A percentile compares a stretch with the other conserved stretches of the same genome.
These are phyloP conservation scores for Aspergillus latus DNA, from an alignment of 2,329 filamentous ascomycete genomes.

Conservation along the genomic window DNA sequence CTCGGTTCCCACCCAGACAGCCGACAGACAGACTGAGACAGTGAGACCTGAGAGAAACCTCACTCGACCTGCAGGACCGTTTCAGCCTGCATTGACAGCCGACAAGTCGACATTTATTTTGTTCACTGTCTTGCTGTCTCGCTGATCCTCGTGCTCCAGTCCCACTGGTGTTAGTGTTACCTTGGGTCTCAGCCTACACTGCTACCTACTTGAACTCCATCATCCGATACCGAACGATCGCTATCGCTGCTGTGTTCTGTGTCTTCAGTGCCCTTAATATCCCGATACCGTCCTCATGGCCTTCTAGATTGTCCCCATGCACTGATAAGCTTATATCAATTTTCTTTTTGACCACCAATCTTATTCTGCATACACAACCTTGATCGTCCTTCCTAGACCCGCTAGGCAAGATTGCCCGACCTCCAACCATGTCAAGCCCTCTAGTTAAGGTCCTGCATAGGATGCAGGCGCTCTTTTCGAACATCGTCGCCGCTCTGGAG, in stretches of 20 bases:
- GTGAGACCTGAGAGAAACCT: too few relatives aligned
- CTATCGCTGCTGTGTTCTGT: not conserved
- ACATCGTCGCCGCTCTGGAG: slow-evolving; percentile 41
- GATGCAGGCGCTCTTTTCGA: slow-evolving; percentile 43
- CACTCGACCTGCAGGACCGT: too few relatives aligned
- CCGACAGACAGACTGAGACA: not conserved
- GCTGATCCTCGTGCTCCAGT: not conserved
- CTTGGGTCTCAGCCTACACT: slow-evolving; percentile 20
- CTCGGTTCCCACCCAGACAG: not conserved
- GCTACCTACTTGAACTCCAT: slow-evolving; percentile 19
- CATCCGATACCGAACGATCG: slow-evolving; percentile 10
- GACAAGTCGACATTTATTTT: not conserved
- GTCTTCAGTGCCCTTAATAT: slow-evolving; percentile 8
- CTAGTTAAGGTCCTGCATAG: slow-evolving; percentile 42
- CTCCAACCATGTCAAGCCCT: slow-evolving; percentile 34
- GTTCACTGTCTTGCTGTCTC: not conserved
- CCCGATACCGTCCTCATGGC: slow-evolving; percentile 11
- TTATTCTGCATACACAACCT: slow-evolving; percentile 4
- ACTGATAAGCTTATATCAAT: slow-evolving; percentile 17
- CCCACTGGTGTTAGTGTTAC: slow-evolving; percentile 20
- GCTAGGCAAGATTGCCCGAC: slow-evolving; percentile 8
- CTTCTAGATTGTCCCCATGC: slow-evolving; percentile 13
- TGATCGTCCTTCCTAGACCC: not conserved
- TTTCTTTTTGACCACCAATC: slow-evolving; percentile 9
- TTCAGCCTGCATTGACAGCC: too few relatives aligned